Base-by-base conservation (phyloP, 805 yeast species). In the Wickerhamomyces pijperi region DNA sequence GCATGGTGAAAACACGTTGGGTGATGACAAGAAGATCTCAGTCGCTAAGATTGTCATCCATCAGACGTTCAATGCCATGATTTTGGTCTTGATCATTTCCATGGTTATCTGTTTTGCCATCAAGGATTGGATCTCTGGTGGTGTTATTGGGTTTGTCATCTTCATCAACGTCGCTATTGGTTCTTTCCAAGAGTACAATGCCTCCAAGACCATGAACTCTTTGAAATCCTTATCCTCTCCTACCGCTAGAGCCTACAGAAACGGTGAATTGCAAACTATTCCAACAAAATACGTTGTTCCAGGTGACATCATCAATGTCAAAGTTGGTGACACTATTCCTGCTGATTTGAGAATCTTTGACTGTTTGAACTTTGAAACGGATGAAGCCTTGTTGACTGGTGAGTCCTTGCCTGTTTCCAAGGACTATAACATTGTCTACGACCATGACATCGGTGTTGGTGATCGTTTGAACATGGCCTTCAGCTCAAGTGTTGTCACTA, bases 161-260 rank as follows among this genome's bases (percentile, higher is more conserved):
- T 54, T 56, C 25, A 65, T 82, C 40, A 82, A 82, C 51, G 74
- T 82, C 29, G 58, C 60, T 21, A 78, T 82, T 41, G 92, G 92
- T 4, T 70, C 77, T 40, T 58, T 70, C 46, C 92, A 82, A 56
- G 90, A 82, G 53, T 68, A 65, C 52, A 76, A 73, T 46, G 90
- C 92, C 1, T 87, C 82, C 46, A 72, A 78, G 53, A 82, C 90
- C 1, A 82, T 82, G 85, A 82, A 78, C 31, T 77, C 87, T 0
- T 67, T 82, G 33, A 68, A 74, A 44, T 69, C 77, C 1, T 65
- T 82, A 38, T 69, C 82, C 38, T 76, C 86, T 3, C 86, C 90
- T 3, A 71, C 78, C 3, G 88, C 92, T 0, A 61, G 70, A 32
- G 85, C 76, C 19, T 65, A 75, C 34, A 68, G 92, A 56, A 64